Conservation (phyloP, 352 stramenopile genomes). For the Saprolegnia parasitica region DNA sequence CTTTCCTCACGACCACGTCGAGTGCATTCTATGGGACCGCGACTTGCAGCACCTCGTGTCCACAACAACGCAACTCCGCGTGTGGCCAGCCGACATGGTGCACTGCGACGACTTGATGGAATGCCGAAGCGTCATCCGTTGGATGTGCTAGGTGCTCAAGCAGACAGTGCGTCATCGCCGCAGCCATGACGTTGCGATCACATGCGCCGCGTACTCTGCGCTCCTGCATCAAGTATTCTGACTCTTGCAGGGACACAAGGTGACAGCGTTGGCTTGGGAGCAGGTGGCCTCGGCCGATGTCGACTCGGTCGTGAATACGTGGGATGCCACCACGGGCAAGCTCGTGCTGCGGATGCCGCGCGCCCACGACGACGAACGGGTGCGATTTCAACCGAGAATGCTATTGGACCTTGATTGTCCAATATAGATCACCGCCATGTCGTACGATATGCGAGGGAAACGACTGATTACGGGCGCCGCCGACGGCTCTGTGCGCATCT, state of each 20-base stretch:
- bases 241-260: too few species aligned
- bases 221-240: slow-evolving; percentile 15
- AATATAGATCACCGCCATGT: slow-evolving; percentile 12
- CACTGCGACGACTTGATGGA: background rate
- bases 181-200: slow-evolving; percentile 14
- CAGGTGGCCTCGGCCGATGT: slow-evolving; percentile 4
- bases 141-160: background rate
- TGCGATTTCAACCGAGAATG: background rate
- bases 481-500: slow-evolving; percentile 18
- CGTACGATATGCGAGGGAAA: slow-evolving; percentile 4
- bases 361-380: slow-evolving; percentile 2
- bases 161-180: slow-evolving; percentile 3
- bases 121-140: too few species aligned
- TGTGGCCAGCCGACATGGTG: slow-evolving; percentile 18
- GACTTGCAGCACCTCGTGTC: slow-evolving; percentile 6
- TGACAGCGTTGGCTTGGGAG: too few species aligned
- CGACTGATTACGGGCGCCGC: slow-evolving; percentile 3
- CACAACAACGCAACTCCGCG: slow-evolving; percentile 1
- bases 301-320: slow-evolving; percentile 12
- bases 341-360: slow-evolving; percentile 19
- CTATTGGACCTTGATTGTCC: background rate
- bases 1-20: slow-evolving; percentile 11
- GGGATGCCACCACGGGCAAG: slow-evolving; percentile 13
- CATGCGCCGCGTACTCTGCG: slow-evolving; percentile 11
- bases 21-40: slow-evolving; percentile 18